These are phyloP conservation scores for Claviceps sp. DNA, from an alignment of 2,329 filamentous ascomycete genomes.

Conservation along the genomic window DNA sequence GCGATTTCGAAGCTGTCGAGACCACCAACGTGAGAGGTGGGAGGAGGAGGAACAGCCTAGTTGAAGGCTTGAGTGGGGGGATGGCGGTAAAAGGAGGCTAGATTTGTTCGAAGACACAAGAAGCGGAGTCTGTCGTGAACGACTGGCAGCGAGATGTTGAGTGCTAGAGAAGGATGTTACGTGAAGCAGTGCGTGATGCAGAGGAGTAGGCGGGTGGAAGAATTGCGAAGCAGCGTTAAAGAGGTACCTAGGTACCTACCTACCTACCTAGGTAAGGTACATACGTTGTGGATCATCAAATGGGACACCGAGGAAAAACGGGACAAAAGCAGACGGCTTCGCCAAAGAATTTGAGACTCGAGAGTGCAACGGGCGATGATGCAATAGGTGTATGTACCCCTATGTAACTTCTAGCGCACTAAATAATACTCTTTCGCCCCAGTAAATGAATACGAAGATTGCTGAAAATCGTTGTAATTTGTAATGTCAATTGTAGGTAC, in stretches of 20 bases:
- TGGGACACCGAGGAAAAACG: no score
- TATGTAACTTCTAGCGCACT: no score
- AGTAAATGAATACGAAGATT: no score
- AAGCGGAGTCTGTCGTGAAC: background rate
- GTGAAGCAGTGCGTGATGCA: background rate
- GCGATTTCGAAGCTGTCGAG: constrained; percentile 1
- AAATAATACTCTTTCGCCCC: no score
- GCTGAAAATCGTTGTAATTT: no score
- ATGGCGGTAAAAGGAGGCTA: background rate
- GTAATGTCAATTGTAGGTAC: no score
- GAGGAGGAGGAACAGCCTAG: background rate
- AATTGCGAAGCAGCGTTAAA: background rate
- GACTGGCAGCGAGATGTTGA: background rate
- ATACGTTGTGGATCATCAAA: background rate
- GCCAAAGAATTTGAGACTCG: no score
- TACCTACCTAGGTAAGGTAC: no score
- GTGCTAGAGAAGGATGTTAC: background rate
- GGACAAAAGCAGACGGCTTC: no score
- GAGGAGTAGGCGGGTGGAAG: constrained; percentile 2
- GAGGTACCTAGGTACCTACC: background rate
- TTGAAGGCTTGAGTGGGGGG: background rate
- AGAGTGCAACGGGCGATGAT: no score
- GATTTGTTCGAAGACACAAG: background rate
- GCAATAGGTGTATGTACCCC: no score
- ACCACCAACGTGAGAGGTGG: constrained; percentile 1